These are phyloP conservation scores for Neoboletus subvelutipes DNA, from an alignment of 768 basidiomycete species.

Conservation along the genomic window DNA sequence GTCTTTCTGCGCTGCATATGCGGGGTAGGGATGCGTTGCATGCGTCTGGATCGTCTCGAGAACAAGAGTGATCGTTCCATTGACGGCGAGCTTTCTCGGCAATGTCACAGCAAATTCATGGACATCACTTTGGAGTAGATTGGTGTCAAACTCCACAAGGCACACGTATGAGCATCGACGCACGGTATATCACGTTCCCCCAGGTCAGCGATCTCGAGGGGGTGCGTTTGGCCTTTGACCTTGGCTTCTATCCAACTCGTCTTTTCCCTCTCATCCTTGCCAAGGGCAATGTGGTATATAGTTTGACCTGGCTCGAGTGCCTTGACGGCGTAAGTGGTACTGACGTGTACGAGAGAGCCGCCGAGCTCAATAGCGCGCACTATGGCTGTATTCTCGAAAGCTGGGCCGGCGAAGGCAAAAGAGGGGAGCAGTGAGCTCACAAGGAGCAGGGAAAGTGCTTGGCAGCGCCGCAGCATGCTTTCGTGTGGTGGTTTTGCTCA, in stretches of 20 bases:
- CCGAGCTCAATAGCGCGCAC: constrained; percentile 89
- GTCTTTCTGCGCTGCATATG: constrained; percentile 68
- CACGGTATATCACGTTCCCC: constrained; percentile 53
- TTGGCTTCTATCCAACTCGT: constrained; percentile 81
- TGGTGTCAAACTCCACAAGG: constrained; percentile 14
- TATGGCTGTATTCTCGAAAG: constrained; percentile 87
- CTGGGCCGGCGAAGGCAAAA: constrained; percentile 42
- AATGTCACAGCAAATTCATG: constrained; percentile 63
- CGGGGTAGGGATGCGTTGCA: constrained; percentile 73
- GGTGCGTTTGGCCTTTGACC: constrained; percentile 64
- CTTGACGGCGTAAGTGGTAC: constrained; percentile 84
- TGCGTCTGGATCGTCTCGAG: constrained; percentile 80
- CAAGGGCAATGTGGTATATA: constrained; percentile 67
- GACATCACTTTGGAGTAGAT: constrained; percentile 38
- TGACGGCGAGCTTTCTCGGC: constrained; percentile 55
- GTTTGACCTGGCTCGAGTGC: constrained; percentile 60
- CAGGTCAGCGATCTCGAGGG: constrained; percentile 52
- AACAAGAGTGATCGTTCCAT: constrained; percentile 71
- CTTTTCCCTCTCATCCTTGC: constrained; percentile 56
- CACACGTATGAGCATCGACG: constrained; percentile 26
- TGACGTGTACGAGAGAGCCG: constrained; percentile 84
- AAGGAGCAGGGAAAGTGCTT: constrained; percentile 48
- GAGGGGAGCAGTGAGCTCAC: constrained; percentile 40
- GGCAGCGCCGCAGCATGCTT: constrained; percentile 44
- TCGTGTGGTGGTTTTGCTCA: constrained; percentile 32